phyloP scores from a whole-genome alignment of 2,329 filamentous ascomycete genomes.

The Fusarium xyrophilum region DNA sequence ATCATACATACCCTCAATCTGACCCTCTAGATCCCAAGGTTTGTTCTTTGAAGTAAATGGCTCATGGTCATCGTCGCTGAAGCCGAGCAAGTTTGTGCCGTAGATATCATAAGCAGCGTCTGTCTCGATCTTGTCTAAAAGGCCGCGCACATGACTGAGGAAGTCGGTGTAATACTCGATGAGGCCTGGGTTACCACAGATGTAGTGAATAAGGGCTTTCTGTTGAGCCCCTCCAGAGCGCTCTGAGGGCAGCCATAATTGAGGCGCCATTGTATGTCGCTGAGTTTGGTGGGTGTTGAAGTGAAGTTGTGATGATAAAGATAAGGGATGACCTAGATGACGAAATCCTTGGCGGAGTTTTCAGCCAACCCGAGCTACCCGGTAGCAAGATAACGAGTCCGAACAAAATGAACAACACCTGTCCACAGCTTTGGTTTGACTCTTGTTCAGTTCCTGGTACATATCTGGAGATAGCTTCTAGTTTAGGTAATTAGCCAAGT shows the following conservation, averaged over 20 bases:
- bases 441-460: neutral
- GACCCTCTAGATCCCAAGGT: constrained; percentile 61
- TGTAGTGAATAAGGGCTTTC: constrained; percentile 69
- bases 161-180: constrained; percentile 77
- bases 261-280: constrained; percentile 29
- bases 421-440: neutral
- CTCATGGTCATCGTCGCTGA: constrained; percentile 60
- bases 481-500: accelerated
- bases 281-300: neutral
- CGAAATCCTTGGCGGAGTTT: neutral
- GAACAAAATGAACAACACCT: neutral
- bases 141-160: constrained; percentile 61
- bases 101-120: constrained; percentile 59
- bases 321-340: neutral
- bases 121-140: constrained; percentile 56
- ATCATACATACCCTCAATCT: constrained; percentile 56
- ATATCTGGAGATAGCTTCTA: neutral
- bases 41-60: constrained; percentile 51
- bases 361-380: neutral
- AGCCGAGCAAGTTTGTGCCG: constrained; percentile 65
- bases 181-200: constrained; percentile 79
- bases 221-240: constrained; percentile 26
- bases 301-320: neutral
- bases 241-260: constrained; percentile 44
- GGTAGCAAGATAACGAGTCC: neutral